Evolutionary conservation across 208 protist genomes (phyloP), one percentile per base, ranked within the genome.

Genomic region (Leishmania mexicana): DNA sequence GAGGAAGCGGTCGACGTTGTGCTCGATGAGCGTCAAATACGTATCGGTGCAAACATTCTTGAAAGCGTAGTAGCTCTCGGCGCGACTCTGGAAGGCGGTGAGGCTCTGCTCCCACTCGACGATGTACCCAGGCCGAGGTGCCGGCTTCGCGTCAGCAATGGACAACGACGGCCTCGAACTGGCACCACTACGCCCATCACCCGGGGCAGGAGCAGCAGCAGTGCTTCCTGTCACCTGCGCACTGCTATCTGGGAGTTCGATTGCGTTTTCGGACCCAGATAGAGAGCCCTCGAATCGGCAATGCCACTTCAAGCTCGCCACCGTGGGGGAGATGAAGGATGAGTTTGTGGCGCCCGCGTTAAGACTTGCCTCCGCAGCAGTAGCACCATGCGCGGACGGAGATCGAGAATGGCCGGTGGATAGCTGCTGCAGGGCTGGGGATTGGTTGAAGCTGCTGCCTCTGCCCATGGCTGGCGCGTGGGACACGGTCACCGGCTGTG

Each of bases 21-120:
- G 83, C 75, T 96, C 92, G 68, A 96, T 83, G 40, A 84, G 82
- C 24, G 83, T 87, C 51, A 96, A 81, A 76, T 96, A 96, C 38
- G 73, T 78, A 75, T 96, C 89, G 0, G 89, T 94, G 77, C 78
- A 91, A 5, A 54, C 28, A 28, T 88, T 79, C 72, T 96, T 96
- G 71, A 85, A 79, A 40, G 40, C 51, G 31, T 84, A 67, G 81
- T 96, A 96, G 67, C 83, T 84, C 53, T 85, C 83, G 19, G 86
- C 86, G 31, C 88, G 88, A 35, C 75, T 67, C 31, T 86, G 82
- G 53, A 95, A 87, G 1, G 86, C 88, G 10, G 78, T 75, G 45
- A 93, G 70, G 60, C 88, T 85, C 54, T 75, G 83, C 80, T 91
- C 86, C 67, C 91, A 80, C 3, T 92, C 90, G 19, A 78, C 57